Base-by-base conservation (phyloP, 495 filamentous ascomycete genomes). In the Tricharina praecox region DNA sequence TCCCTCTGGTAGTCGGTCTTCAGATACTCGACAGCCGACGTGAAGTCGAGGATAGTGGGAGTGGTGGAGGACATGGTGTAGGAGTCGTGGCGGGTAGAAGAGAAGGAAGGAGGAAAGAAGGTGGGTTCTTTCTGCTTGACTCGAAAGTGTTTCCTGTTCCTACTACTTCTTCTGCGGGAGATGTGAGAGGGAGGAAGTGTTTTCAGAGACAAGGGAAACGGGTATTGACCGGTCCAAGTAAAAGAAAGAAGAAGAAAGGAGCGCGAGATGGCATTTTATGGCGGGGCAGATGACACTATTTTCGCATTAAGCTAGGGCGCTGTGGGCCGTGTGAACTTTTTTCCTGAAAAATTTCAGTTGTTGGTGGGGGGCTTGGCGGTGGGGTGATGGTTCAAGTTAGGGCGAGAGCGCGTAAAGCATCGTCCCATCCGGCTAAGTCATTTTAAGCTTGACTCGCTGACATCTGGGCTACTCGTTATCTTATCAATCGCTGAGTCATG, bases 11-110 rank as follows among this genome's bases (percentile, higher is more conserved):
- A 95, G 42, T 82, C 74, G 43, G 68, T 69, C 57, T 79, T 68
- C 55, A 95, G 71, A 36, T 86, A 68, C 62, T 92, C 78, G 44
- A 87, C 61, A 47, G 92, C 92, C 53, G 68, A 77, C 54, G 70
- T 68, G 59, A 70, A 68, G 64, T 82, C 75, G 19, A 51, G 52
- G 53, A 62, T n/a, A n/a, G n/a, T n/a, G n/a, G n/a, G n/a, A n/a
- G n/a, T n/a, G n/a, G n/a, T n/a, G n/a, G n/a, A n/a, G n/a, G n/a
- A n/a, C n/a, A n/a, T n/a, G n/a, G n/a, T n/a, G n/a, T n/a, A n/a
- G n/a, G n/a, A 45, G 10, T 43, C 47, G 28, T 26, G 50, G 38
- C 13, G 32, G 23, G 48, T 30, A 46, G 38, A 39, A 25, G 24
- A 23, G 35, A 15, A 3, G 48, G 0, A 33, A 20, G 26, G 24